Percentiles rank a stretch among this genome's conserved stretches.
Conservation (phyloP, 257 asterid species). For the Solanum boliviense region DNA sequence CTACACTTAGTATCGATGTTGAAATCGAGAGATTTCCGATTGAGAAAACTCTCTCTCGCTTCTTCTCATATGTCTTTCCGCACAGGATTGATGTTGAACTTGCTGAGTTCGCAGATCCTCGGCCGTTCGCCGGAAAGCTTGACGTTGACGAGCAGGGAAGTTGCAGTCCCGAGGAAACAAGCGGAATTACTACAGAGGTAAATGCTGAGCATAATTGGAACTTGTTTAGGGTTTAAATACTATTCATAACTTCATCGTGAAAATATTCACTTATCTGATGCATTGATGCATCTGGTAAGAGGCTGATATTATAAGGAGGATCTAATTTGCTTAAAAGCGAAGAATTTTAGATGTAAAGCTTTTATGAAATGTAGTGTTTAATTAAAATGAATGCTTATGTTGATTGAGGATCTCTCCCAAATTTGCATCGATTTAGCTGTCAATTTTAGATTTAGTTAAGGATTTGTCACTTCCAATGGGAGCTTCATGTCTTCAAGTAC, state of each 20-base stretch:
- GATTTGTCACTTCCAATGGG: background rate
- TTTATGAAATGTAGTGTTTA: background rate
- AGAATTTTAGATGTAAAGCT: background rate
- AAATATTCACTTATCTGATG: background rate
- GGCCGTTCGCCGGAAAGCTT: background rate
- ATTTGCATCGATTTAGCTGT: background rate
- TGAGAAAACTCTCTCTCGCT: constrained; percentile 54
- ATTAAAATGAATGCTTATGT: background rate
- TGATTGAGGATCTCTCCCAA: background rate
- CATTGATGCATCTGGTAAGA: background rate
- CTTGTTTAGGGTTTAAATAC: background rate
- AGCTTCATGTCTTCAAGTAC: background rate
- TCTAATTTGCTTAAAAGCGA: background rate
- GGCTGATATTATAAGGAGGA: background rate
- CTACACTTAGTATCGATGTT: constrained; percentile 17
- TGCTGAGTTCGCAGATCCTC: constrained; percentile 6
- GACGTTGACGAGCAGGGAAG: background rate
- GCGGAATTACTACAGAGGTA: constrained; percentile 10
- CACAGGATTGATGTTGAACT: constrained; percentile 21
- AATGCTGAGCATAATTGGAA: background rate
- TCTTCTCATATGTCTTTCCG: constrained; percentile 69
- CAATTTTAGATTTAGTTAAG: background rate
- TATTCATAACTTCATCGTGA: background rate
- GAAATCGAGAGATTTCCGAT: constrained; percentile 48
- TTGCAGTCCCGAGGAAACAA: background rate